Base-by-base conservation (phyloP, 1,284 basidiomycete genomes). In the Singerocomus rubriflavus region DNA sequence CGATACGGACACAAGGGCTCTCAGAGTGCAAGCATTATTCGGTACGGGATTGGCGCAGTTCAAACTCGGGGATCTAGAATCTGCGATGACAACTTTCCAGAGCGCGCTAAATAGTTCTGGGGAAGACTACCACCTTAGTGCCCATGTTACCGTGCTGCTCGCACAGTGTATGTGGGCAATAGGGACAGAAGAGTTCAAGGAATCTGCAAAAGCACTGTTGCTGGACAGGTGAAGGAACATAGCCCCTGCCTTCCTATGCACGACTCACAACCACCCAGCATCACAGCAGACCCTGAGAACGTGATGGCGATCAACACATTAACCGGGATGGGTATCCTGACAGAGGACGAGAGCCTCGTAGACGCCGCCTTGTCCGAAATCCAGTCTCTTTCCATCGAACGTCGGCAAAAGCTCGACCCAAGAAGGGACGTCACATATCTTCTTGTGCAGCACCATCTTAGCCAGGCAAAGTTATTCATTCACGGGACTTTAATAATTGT, bases 311-410 rank as follows among this genome's bases (percentile, higher is more conserved):
- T 97, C 63, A 86, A 87, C 37, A 80, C 85, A 0, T 78, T 98
- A 0, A 90, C 89, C 0, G 91, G 90, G 2, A 91, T 96, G 78
- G 94, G 90, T 9, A 84, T 93, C 50, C 71, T 92, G 21, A 87
- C 85, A 0, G 75, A 78, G 26, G 94, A 97, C 62, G 82, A 85
- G 25, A 82, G 80, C 45, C 77, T 97, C 16, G 78, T 95, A 13
- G 92, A 96, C 62, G 94, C 94, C 0, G 88, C 93, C 0, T 72
- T 95, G 9, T 84, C 88, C 0, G 94, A 97, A 64, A 81, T 96
- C 16, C 71, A 86, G 11, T 73, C 77, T 2, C 72, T 92, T 30
- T 79, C 88, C 1, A 62, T 81, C 17, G 81, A 89, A 48, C 74
- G 80, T 53, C 76, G 85, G 42, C 73, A 75, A 37, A 67, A 73